phyloP scores from a whole-genome alignment of 2,329 filamentous ascomycete species.

The Fusarium anthophilum region DNA sequence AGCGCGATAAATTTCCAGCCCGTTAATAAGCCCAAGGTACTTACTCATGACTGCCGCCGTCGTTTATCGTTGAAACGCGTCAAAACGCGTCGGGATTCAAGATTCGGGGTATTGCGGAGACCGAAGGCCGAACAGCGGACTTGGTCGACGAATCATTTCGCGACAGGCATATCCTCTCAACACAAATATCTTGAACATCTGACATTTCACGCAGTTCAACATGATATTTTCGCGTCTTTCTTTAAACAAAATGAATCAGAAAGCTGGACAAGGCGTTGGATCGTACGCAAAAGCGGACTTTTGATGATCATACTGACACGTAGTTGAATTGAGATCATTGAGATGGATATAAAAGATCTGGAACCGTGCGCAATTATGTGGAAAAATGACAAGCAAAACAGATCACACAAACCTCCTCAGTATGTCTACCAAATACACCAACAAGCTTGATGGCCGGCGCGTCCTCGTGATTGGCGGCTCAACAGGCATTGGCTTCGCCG shows the following conservation, averaged over 20 bases:
- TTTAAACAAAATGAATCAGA: no score
- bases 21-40: no score
- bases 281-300: neutral
- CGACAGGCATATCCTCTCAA: neutral
- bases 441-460: neutral
- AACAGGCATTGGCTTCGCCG: neutral
- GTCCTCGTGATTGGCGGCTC: neutral
- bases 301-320: rapidly evolving
- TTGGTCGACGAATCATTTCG: neutral
- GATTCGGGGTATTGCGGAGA: neutral
- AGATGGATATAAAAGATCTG: neutral
- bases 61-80: neutral
- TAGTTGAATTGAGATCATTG: neutral
- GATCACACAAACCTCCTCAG: rapidly evolving
- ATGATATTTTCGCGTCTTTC: neutral
- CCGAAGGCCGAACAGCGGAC: neutral
- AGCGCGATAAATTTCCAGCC: no score
- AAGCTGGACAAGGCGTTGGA: neutral
- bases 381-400: rapidly evolving
- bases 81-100: neutral
- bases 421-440: neutral
- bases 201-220: rapidly evolving
- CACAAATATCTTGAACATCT: neutral
- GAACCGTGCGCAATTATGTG: rapidly evolving
- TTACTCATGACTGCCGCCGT: no score